A percentile compares a stretch with the other conserved stretches of the same genome.
phyloP scores from a whole-genome alignment of 1,284 basidiomycete genomes.

The Trichosporon asahii region DNA sequence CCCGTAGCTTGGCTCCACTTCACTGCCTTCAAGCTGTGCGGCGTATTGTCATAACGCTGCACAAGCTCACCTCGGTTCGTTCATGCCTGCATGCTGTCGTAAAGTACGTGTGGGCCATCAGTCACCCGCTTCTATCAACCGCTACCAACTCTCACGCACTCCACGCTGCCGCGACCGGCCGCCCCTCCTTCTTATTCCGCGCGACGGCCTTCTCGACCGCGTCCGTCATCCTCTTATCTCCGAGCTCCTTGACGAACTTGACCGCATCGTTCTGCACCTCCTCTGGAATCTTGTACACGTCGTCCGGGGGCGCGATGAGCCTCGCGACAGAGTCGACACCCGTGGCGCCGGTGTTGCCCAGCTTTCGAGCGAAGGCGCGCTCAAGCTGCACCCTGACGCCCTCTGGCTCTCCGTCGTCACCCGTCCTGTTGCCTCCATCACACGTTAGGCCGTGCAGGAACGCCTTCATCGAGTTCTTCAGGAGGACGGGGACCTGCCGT shows the following conservation, averaged over 20 bases:
- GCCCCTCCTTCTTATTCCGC: background rate
- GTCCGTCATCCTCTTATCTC: background rate
- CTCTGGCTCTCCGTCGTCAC: background rate
- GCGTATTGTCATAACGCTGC: too few relatives aligned
- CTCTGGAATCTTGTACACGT: background rate
- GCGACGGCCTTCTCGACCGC: conserved; percentile 1
- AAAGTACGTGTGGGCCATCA: background rate
- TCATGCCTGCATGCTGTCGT: background rate
- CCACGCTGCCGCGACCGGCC: background rate
- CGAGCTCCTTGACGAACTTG: conserved; percentile 8
- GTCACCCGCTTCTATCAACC: background rate
- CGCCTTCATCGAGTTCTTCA: background rate
- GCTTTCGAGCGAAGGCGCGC: background rate
- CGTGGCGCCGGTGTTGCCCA: background rate
- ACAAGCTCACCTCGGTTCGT: too few relatives aligned
- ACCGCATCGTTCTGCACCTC: background rate
- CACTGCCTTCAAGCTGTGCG: too few relatives aligned
- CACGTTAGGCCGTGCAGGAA: conserved; percentile 4
- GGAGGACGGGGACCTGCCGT: background rate
- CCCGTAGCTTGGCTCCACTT: too few relatives aligned
- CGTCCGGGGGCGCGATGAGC: background rate
- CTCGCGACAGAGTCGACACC: background rate
- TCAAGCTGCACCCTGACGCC: background rate
- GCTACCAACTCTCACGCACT: background rate
- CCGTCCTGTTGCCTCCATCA: background rate